Base-by-base conservation (phyloP, 352 stramenopile genomes). In the Globisporangium apiculatum region DNA sequence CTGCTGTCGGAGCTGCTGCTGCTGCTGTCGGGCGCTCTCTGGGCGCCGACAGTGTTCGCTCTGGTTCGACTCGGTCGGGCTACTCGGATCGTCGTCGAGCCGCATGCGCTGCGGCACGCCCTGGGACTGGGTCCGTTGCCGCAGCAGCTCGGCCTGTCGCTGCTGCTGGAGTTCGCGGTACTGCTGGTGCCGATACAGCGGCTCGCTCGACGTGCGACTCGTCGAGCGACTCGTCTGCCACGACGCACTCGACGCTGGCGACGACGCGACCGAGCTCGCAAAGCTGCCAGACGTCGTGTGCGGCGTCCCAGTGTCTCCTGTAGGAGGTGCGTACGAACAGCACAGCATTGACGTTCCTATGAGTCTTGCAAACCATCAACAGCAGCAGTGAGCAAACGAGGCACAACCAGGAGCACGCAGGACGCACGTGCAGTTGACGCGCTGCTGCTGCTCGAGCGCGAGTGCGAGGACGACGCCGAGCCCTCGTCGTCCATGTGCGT, bases 401-500 rank as follows among this genome's bases (percentile, higher is more conserved):
- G 11, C 42, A 47, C 12, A 7, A 7, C 7, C n/a, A n/a, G 17
- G 24, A 52, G 4, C 5, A 38, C n/a, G 15, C 5, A 14, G 15
- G 24, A 62, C 57, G 43, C 58, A 58, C 58, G 40, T 24, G 45
- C 45, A 42, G 8, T 59, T 3, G 51, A 55, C 6, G 51, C 11
- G 51, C 14, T 56, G 51, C 58, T 64, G 51, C 38, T 55, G 1
- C 46, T 55, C 31, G 51, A 64, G 7, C 51, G 57, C 40, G 40
- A 43, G 7, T 43, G 40, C 40, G 40, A 43, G 11, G 57, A 62
- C 42, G 35, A 41, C 45, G 58, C 58, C 37, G 58, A 58, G 36
- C 59, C 58, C 51, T 64, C 58, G 24, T 64, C 51, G 18, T 60
- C 41, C 60, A 67, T 59, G 24, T 51, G 48, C 17, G 60, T 64